Conservation (phyloP, 169 alveolate genomes). For the Perkinsus chesapeaki region DNA sequence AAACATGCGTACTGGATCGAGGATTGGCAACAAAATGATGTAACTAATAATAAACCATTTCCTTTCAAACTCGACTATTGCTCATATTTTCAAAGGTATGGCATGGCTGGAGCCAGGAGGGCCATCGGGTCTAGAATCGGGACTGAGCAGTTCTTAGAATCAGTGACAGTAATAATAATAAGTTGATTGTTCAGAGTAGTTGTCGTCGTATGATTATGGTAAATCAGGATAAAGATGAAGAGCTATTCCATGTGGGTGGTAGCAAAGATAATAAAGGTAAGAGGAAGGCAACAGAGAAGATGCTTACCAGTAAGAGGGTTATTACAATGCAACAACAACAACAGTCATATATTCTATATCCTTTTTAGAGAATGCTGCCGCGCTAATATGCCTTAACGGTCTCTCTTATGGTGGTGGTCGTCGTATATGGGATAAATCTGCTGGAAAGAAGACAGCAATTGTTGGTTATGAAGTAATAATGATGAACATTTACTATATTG, state of each 20-base stretch:
- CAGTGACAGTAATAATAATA: background rate
- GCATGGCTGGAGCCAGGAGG: constrained; percentile 21
- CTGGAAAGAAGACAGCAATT: background rate
- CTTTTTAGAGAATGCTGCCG: background rate
- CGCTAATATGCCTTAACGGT: background rate
- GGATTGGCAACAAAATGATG: constrained; percentile 18
- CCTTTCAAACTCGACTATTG: no score
- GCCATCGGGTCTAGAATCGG: constrained; percentile 9
- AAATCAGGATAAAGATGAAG: background rate
- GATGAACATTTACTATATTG: no score
- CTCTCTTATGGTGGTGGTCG: background rate
- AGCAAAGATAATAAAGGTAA: background rate
- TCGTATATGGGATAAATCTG: background rate
- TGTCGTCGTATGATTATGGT: background rate
- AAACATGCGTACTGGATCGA: constrained; percentile 40
- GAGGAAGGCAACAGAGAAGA: background rate
- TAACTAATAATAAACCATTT: background rate
- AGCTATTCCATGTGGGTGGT: background rate
- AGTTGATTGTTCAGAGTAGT: background rate
- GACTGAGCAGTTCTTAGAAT: background rate
- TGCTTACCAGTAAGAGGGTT: background rate
- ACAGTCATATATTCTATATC: background rate
- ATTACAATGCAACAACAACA: background rate
- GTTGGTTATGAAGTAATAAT: background rate
- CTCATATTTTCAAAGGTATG: background rate